A percentile compares a stretch with the other conserved stretches of the same genome.
phyloP scores from a whole-genome alignment of 768 basidiomycete species.

The Rhodotorula toruloides region DNA sequence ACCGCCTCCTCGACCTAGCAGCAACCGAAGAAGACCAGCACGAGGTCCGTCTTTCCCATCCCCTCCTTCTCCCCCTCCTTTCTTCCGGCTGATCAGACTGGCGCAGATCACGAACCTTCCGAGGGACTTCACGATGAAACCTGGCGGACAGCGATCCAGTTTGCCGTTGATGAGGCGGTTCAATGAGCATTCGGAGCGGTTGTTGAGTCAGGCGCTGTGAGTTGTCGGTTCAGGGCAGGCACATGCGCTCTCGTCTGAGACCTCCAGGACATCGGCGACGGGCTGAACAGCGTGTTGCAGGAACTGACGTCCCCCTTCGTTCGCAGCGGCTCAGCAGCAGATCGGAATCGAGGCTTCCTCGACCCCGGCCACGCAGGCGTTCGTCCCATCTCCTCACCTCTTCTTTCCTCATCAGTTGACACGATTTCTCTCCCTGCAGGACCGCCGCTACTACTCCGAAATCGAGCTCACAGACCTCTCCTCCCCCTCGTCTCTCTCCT shows the following conservation, averaged over 20 bases:
- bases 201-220: conserved; percentile 59
- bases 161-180: conserved; percentile 92
- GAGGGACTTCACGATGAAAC: conserved; percentile 84
- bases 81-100: conserved; percentile 5
- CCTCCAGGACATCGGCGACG: no score
- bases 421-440: background rate
- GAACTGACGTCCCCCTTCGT: no score
- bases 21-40: conserved; percentile 88
- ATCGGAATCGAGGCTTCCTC: conserved; percentile 53
- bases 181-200: conserved; percentile 90
- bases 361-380: conserved; percentile 46
- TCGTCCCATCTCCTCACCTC: background rate
- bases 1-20: conserved; percentile 74
- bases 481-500: background rate
- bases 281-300: no score
- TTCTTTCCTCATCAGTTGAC: conserved; percentile 37
- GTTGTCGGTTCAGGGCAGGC: conserved; percentile 5
- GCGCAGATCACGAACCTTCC: conserved; percentile 77
- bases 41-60: conserved; percentile 56
- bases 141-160: conserved; percentile 78
- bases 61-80: conserved; percentile 1
- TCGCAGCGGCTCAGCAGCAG: background rate
- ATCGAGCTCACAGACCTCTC: conserved; percentile 28
- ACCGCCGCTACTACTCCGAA: conserved; percentile 32
- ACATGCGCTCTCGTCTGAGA: no score